A percentile compares a stretch with the other conserved stretches of the same genome.
These are phyloP conservation scores for Bryoglossum gracile DNA, from an alignment of 495 filamentous ascomycete species.

Conservation along the genomic window DNA sequence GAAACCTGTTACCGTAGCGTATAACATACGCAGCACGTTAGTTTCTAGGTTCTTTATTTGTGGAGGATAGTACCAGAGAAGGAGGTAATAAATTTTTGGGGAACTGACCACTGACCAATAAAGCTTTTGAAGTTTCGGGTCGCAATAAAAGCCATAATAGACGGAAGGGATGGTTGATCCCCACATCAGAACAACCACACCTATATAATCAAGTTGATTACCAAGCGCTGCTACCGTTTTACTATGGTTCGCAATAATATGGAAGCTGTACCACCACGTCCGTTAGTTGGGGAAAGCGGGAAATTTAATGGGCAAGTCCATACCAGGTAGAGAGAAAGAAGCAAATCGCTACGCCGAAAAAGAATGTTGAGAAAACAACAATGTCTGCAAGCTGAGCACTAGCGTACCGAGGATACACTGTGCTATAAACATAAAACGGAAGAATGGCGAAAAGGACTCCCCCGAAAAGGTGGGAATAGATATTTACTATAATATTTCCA, in stretches of 20 bases:
- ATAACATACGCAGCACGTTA: too few species aligned
- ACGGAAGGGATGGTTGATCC: constrained; percentile 43
- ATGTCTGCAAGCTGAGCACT: constrained; percentile 32
- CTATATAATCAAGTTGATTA: constrained; percentile 43
- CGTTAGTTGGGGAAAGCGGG: too few species aligned
- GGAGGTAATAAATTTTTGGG: too few species aligned
- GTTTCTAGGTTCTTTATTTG: too few species aligned
- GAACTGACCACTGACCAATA: too few species aligned
- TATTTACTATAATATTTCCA: constrained; percentile 38
- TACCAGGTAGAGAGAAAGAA: constrained; percentile 24
- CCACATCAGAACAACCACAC: constrained; percentile 49
- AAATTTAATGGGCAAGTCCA: too few species aligned
- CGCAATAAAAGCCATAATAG: constrained; percentile 42
- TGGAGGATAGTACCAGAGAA: too few species aligned
- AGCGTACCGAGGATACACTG: constrained; percentile 23
- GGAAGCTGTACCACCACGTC: too few species aligned
- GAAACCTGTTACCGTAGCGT: too few species aligned
- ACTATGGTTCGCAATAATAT: constrained; percentile 44
- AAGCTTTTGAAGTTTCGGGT: too few species aligned
- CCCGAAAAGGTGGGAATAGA: constrained; percentile 40
- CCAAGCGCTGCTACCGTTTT: constrained; percentile 29
- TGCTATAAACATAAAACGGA: constrained; percentile 32
- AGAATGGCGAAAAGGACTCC: constrained; percentile 35
- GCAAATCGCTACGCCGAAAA: constrained; percentile 42
- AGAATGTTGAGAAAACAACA: constrained; percentile 39